phyloP scores from a whole-genome alignment of 139 green algal genomes.

The Mesotaenium endlicherianum region DNA sequence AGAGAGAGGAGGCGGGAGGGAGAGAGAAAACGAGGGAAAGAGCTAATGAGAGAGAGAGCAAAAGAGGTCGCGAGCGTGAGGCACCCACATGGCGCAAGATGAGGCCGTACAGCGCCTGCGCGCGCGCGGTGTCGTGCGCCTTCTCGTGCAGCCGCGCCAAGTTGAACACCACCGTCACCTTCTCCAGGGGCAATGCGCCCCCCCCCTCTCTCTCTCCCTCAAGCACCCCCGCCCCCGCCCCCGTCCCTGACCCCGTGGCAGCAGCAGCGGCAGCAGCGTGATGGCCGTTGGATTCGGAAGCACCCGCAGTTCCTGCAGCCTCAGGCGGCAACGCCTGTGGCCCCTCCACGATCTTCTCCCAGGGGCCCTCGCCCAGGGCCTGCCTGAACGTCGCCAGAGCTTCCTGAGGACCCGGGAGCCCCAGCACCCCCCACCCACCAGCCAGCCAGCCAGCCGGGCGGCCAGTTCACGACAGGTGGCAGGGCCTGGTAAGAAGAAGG shows the following conservation, averaged over 20 bases:
- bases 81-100: conserved; percentile 31
- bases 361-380: not conserved
- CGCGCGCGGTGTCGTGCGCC: not conserved
- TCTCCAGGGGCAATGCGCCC: conserved; percentile 31
- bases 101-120: conserved; percentile 25
- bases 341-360: conserved; percentile 29
- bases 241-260: not conserved
- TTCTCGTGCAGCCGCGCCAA: conserved; percentile 70
- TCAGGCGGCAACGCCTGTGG: not conserved
- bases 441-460: no score
- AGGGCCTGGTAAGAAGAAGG: conserved; percentile 55
- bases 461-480: no score
- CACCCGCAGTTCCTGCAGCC: not conserved
- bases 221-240: conserved; percentile 14
- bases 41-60: not conserved
- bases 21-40: not conserved
- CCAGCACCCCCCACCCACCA: no score
- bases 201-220: not conserved
- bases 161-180: conserved; percentile 80
- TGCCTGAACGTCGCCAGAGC: conserved; percentile 36
- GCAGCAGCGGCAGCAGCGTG: not conserved
- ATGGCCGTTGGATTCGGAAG: no score
- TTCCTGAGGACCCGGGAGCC: no score
- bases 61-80: not conserved
- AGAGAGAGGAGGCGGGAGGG: not conserved